Evolutionary conservation across 2,329 filamentous ascomycete species (phyloP).

Genomic region (Sporothrix inflata): DNA sequence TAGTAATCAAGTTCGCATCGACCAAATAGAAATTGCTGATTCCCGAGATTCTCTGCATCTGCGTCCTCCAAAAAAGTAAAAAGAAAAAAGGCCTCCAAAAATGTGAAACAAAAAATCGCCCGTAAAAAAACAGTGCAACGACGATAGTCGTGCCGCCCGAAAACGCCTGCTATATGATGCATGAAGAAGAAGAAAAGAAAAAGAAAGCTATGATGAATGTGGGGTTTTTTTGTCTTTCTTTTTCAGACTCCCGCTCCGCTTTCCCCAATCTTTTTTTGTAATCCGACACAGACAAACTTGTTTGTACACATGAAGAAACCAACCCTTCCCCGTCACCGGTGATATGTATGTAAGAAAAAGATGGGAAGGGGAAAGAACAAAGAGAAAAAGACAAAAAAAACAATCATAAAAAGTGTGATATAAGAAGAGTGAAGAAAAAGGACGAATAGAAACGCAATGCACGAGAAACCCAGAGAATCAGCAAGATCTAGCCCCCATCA

Average conservation of each 20-base stretch:
- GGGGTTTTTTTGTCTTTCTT: conserved; percentile 36
- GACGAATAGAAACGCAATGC: conserved; percentile 27
- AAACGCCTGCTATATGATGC: conserved; percentile 25
- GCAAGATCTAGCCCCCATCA: conserved; percentile 31
- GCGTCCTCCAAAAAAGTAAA: conserved; percentile 12
- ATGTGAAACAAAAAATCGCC: conserved; percentile 12
- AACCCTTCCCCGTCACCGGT: background rate
- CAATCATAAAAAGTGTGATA: conserved; percentile 30
- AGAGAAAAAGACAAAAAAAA: conserved; percentile 10
- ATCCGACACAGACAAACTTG: conserved; percentile 34
- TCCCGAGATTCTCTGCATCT: conserved; percentile 29
- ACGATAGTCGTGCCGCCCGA: conserved; percentile 9
- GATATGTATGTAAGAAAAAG: conserved; percentile 8
- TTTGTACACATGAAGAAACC: conserved; percentile 29
- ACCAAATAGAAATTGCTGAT: conserved; percentile 35
- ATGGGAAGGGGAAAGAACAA: background rate
- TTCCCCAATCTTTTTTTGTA: conserved; percentile 37
- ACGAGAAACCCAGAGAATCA: conserved; percentile 34
- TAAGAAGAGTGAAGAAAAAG: conserved; percentile 25
- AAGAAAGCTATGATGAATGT: conserved; percentile 33
- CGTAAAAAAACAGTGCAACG: conserved; percentile 7
- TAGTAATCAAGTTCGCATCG: conserved; percentile 37
- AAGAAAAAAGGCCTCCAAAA: conserved; percentile 34
- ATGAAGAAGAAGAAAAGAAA: conserved; percentile 13
- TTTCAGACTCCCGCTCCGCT: conserved; percentile 29